Evolutionary conservation across 1,284 basidiomycete species (phyloP).

Genomic region (Naganishia liquefaciens): DNA sequence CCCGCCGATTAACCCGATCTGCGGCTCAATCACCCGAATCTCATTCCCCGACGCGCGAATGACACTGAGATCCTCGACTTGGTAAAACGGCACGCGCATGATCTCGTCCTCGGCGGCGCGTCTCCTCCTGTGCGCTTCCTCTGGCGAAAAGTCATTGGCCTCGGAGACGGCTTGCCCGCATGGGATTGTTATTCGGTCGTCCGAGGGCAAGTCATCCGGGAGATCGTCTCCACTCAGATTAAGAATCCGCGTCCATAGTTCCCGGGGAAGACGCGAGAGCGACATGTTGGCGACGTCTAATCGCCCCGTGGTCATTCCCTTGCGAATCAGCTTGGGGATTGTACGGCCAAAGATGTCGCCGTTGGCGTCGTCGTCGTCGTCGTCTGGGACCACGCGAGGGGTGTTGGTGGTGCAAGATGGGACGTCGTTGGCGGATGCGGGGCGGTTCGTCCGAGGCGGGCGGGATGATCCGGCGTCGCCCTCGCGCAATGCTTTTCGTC

Average conservation of each 20-base stretch:
- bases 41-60: constrained; percentile 44
- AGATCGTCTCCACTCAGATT: constrained; percentile 43
- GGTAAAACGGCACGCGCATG: constrained; percentile 34
- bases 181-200: neutral
- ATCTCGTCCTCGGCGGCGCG: constrained; percentile 3
- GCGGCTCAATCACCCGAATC: constrained; percentile 44
- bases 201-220: constrained; percentile 6
- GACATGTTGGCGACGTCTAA: constrained; percentile 46
- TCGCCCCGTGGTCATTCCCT: constrained; percentile 30
- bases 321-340: constrained; percentile 16
- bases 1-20: constrained; percentile 51
- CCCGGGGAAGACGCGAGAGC: constrained; percentile 42
- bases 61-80: constrained; percentile 48
- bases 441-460: neutral
- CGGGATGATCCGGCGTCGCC: neutral
- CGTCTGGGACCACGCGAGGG: neutral
- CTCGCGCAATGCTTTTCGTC: constrained; percentile 28
- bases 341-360: constrained; percentile 32
- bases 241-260: constrained; percentile 48
- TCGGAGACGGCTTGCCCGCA: neutral
- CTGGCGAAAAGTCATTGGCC: constrained; percentile 17
- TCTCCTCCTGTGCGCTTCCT: constrained; percentile 7
- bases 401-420: neutral
- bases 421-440: neutral
- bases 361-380: neutral